phyloP scores from a whole-genome alignment of 2,329 filamentous ascomycete species.

The Apiospora rasikravindrae region DNA sequence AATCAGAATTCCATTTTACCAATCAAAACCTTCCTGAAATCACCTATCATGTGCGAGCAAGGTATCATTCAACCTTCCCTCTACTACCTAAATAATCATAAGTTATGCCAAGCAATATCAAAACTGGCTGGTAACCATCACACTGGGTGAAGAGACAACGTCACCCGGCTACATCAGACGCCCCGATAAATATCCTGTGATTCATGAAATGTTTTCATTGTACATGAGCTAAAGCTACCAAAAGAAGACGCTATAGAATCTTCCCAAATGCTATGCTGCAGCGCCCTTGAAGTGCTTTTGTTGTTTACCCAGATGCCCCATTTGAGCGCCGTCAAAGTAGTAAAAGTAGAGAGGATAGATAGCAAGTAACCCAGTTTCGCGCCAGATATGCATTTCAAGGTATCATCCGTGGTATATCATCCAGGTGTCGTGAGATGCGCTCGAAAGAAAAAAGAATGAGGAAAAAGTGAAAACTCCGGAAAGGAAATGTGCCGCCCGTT shows the following conservation, averaged over 20 bases:
- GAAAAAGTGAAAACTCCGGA: not conserved
- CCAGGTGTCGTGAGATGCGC: slow-evolving; percentile 9
- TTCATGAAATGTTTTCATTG: not conserved
- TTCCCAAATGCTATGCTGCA: slow-evolving; percentile 10
- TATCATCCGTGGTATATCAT: slow-evolving; percentile 2
- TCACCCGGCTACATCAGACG: not conserved
- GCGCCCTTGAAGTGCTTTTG: slow-evolving; percentile 3
- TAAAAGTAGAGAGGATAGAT: not conserved
- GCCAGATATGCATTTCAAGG: slow-evolving; percentile 9
- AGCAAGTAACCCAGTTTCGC: not conserved
- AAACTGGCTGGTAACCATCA: no score
- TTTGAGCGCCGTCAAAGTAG: not conserved
- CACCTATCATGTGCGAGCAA: not conserved
- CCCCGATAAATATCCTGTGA: not conserved
- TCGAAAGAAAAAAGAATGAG: not conserved
- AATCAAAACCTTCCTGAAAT: not conserved
- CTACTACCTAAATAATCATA: no score
- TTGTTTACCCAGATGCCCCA: not conserved
- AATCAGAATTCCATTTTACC: not conserved
- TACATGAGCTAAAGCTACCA: slow-evolving; percentile 5
- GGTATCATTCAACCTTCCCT: no score
- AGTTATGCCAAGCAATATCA: no score
- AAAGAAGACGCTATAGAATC: not conserved
- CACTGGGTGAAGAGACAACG: not conserved
- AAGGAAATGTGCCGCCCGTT: not conserved